Percentiles rank a stretch among this genome's conserved stretches.
Evolutionary conservation across 305 asterid species (phyloP).

Genomic region (Rubia peregrina): DNA sequence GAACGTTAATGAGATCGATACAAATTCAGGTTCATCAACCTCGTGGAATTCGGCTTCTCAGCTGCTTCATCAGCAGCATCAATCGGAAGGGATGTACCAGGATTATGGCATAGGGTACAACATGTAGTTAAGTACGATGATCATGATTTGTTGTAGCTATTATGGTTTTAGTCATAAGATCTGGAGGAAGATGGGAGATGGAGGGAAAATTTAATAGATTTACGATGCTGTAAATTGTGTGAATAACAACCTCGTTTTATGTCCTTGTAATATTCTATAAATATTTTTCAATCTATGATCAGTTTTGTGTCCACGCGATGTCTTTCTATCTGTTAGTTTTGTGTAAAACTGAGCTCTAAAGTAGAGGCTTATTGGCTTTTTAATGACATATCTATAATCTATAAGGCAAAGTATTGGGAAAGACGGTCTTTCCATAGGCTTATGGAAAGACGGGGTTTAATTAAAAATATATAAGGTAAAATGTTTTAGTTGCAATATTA

Average conservation of each 20-base stretch:
- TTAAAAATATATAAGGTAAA: too few relatives aligned
- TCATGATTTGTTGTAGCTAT: slow-evolving; percentile 8
- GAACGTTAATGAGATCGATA: slow-evolving; percentile 40
- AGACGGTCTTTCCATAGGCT: too few relatives aligned
- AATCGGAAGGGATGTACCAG: slow-evolving; percentile 35
- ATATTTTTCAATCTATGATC: slow-evolving; percentile 11
- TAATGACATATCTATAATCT: too few relatives aligned
- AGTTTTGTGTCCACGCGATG: too few relatives aligned
- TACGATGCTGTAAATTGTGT: slow-evolving; percentile 41
- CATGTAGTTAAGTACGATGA: slow-evolving; percentile 16
- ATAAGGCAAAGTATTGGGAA: too few relatives aligned
- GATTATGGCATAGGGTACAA: slow-evolving; percentile 36
- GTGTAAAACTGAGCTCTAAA: too few relatives aligned
- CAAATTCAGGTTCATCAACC: slow-evolving; percentile 31
- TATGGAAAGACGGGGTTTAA: too few relatives aligned
- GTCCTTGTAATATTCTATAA: slow-evolving; percentile 21
- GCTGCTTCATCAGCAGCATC: slow-evolving; percentile 24
- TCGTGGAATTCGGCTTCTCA: slow-evolving; percentile 46
- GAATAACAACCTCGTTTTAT: slow-evolving; percentile 31
- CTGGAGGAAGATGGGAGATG: slow-evolving; percentile 6
- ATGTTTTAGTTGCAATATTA: too few relatives aligned
- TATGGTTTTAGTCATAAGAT: slow-evolving; percentile 20
- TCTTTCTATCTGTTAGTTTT: too few relatives aligned
- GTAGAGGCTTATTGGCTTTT: too few relatives aligned
- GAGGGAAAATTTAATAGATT: background rate